Evolutionary conservation across 225 moss, liverwort and hornwort genomes (phyloP).

Genomic region (Bryum argenteum): DNA sequence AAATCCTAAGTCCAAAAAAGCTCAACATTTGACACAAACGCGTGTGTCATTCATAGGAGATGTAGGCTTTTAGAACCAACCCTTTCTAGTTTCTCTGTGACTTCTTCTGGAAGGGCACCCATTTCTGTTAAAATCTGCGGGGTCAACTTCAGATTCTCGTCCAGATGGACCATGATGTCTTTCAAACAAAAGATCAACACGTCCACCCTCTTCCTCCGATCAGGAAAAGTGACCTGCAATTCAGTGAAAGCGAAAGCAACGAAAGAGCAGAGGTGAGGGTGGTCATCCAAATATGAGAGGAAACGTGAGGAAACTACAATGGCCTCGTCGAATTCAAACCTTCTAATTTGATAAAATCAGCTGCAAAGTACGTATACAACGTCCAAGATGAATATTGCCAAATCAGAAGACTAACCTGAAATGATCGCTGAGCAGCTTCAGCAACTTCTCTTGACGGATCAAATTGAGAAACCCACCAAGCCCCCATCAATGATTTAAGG

Average conservation of each 20-base stretch:
- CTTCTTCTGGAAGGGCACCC: slow-evolving; percentile 82
- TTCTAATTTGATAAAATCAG: slow-evolving; percentile 2
- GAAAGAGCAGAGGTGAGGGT: slow-evolving; percentile 17
- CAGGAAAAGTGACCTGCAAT: slow-evolving; percentile 86
- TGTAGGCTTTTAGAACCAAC: slow-evolving; percentile 44
- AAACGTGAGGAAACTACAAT: neutral
- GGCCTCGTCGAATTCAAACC: slow-evolving; percentile 5
- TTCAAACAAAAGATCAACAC: slow-evolving; percentile 75
- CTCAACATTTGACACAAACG: neutral
- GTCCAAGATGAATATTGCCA: slow-evolving; percentile 12
- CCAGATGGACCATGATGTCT: slow-evolving; percentile 73
- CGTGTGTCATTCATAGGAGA: slow-evolving; percentile 3
- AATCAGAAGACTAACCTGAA: slow-evolving; percentile 65
- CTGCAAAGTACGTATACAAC: slow-evolving; percentile 1
- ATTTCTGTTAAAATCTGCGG: slow-evolving; percentile 73
- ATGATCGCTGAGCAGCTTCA: slow-evolving; percentile 92
- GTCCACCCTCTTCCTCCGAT: slow-evolving; percentile 82
- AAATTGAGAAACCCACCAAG: slow-evolving; percentile 99
- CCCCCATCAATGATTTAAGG: slow-evolving; percentile 90
- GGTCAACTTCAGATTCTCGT: slow-evolving; percentile 79
- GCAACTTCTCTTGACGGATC: slow-evolving; percentile 96
- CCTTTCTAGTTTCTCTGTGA: slow-evolving; percentile 86
- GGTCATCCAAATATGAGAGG: slow-evolving; percentile 20
- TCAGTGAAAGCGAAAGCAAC: slow-evolving; percentile 7
- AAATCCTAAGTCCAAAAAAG: slow-evolving; percentile 21